phyloP scores from a whole-genome alignment of 164 flowering plant genomes.

The Piper longum region DNA sequence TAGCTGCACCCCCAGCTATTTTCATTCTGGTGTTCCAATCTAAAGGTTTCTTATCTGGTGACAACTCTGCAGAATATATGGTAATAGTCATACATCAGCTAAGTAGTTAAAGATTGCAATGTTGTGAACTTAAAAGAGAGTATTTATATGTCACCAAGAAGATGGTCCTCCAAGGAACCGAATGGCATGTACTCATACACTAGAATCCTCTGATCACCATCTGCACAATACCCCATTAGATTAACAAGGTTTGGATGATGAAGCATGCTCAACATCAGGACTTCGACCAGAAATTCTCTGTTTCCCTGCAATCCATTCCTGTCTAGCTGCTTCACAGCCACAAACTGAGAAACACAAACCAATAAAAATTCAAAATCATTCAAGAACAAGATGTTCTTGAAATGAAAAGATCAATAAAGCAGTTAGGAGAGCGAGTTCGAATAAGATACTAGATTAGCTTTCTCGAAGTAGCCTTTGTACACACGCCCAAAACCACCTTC shows the following conservation, averaged over 20 bases:
- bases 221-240: constrained; percentile 69
- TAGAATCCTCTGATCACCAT: constrained; percentile 63
- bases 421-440: not conserved
- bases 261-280: constrained; percentile 62
- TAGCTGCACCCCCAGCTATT: constrained; percentile 74
- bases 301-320: constrained; percentile 82
- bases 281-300: constrained; percentile 73
- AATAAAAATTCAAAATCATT: not conserved
- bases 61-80: constrained; percentile 3
- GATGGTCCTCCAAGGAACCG: constrained; percentile 78
- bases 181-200: constrained; percentile 67
- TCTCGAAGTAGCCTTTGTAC: constrained; percentile 42
- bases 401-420: too few species aligned
- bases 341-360: constrained; percentile 24
- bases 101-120: not conserved
- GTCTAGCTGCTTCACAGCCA: constrained; percentile 74
- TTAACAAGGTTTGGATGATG: constrained; percentile 55
- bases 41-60: constrained; percentile 33
- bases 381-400: too few species aligned
- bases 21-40: constrained; percentile 72
- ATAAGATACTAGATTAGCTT: constrained; percentile 27
- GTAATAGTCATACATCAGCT: not conserved
- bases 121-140: not conserved
- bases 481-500: constrained; percentile 90
- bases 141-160: constrained; percentile 51